Evolutionary conservation across 1,139 yeast genomes (phyloP), one percentile per base, ranked within the genome.

Genomic region (Zygosaccharomyces sapae): DNA sequence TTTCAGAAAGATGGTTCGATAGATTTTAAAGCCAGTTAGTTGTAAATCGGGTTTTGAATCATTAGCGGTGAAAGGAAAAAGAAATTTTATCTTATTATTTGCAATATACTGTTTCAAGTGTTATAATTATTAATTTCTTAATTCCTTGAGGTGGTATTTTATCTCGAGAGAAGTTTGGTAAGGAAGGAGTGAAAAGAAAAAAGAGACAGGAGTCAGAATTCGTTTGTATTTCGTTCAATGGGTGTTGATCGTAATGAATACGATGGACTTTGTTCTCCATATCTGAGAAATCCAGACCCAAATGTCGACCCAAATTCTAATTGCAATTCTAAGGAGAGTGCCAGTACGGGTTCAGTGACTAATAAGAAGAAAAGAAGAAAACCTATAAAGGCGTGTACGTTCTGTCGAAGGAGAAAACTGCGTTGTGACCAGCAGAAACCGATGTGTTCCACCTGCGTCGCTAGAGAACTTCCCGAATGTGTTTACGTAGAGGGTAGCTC

Each of bases 371-470:
- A 52, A 44, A 46, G 67, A 22, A 59, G 61, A 35, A 55, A 65
- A 41, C 44, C 58, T 16, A 54, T 57, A 4, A 49, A 55, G 12
- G 56, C 68, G 0, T 65, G 69, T 47, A 49, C 61, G 10, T 59
- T 58, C 18, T 63, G 69, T 48, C 55, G 62, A 5, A 24, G 56
- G 5, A 51, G 65, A 20, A 63, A 65, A 49, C 51, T 60, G 24
- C 63, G 63, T 33, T 64, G 68, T 51, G 66, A 65, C 40, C 61
- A 61, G 38, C 53, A 50, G 9, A 56, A 52, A 33, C 68, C 68
- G 2, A 37, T 40, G 12, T 65, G 68, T 33, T 41, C 61, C 5
- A 52, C 62, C 1, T 65, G 69, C 51, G 44, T 52, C 24, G 55
- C 49, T 41, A 57, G 57, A 43, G 44, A 48, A 4, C 54, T 59